Evolutionary conservation across 2,329 filamentous ascomycete genomes (phyloP), one percentile per base, ranked within the genome.

Genomic region (Paecilomyces dactylethromorphus): DNA sequence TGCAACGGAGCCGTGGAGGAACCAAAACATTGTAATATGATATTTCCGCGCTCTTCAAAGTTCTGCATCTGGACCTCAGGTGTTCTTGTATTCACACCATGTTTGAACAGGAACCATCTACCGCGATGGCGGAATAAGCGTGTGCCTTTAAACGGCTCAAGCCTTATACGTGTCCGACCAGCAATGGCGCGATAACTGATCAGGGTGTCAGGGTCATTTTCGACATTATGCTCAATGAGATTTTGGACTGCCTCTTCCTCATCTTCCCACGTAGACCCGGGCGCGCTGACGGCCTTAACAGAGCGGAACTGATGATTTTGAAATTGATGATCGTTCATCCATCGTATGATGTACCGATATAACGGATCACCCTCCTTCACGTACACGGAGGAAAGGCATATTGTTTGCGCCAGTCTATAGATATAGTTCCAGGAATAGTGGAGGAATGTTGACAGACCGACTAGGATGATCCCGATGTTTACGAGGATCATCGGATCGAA

Each of bases 281-380:
- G 79, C 1, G 78, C 75, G 0, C 83, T 86, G 67, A 86, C 81
- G 6, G 83, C 84, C 61, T 79, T 81, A 15, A 86, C 71, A 5
- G 77, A 78, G 13, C 82, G 78, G 39, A 82, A 83, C 53, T 79
- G 62, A 15, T 60, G 79, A 32, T 75, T 75, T 60, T 82, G 79
- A 21, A 74, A 76, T 10, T 81, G 80, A 65, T 86, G 81, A 45
- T 78, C 68, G 0, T 81, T 80, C 7, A 87, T 76, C 76, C 82
- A 87, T 56, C 81, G 78, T 76, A 87, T 84, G 54, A 87, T 65
- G 56, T 87, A 81, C 2, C 68, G 56, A 65, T 85, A 86, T 29
- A 87, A 84, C 57, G 83, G 79, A 64, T 88, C 85, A 51, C 77
- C 77, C 60, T 80, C 81, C 59, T 74, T 77, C 54, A 88, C 76